phyloP scores from a whole-genome alignment of 2,329 filamentous ascomycete genomes.

The Fusarium nematophilum region DNA sequence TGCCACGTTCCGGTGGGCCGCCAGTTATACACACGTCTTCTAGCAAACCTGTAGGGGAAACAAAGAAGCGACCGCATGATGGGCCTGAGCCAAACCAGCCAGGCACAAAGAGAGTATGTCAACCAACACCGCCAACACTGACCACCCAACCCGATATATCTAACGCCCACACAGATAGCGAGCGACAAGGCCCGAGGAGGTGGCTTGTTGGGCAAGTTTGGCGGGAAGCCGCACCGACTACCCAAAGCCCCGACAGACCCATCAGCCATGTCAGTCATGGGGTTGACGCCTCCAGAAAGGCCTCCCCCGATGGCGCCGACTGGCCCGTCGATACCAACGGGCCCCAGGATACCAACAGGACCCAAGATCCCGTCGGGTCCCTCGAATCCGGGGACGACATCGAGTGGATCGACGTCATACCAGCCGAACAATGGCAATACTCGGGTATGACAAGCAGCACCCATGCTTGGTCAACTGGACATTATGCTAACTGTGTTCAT shows the following conservation, averaged over 20 bases:
- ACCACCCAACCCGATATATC: slow-evolving; percentile 13
- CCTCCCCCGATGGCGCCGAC: slow-evolving; percentile 48
- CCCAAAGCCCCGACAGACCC: slow-evolving; percentile 57
- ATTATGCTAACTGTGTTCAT: slow-evolving; percentile 30
- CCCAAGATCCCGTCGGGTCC: slow-evolving; percentile 25
- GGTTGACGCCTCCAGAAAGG: slow-evolving; percentile 59
- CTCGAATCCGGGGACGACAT: slow-evolving; percentile 21
- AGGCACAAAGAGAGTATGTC: slow-evolving; percentile 56
- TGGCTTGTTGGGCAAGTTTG: slow-evolving; percentile 52
- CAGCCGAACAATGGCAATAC: slow-evolving; percentile 26
- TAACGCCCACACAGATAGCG: slow-evolving; percentile 47
- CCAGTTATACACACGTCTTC: slow-evolving; percentile 56
- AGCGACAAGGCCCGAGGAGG: slow-evolving; percentile 46
- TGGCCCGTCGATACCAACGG: slow-evolving; percentile 20
- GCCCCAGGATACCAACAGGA: slow-evolving; percentile 10
- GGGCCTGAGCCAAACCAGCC: slow-evolving; percentile 47
- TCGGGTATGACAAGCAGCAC: slow-evolving; percentile 30
- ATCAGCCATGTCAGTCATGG: slow-evolving; percentile 64
- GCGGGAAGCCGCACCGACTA: slow-evolving; percentile 44
- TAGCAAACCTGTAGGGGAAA: slow-evolving; percentile 34
- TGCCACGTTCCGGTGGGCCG: slow-evolving; percentile 44
- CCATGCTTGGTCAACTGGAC: background rate
- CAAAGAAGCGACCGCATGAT: slow-evolving; percentile 60
- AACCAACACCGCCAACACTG: slow-evolving; percentile 3
- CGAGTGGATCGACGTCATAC: slow-evolving; percentile 39